Conservation (phyloP, 345 rosid genomes). For the Acer yangbiense region DNA sequence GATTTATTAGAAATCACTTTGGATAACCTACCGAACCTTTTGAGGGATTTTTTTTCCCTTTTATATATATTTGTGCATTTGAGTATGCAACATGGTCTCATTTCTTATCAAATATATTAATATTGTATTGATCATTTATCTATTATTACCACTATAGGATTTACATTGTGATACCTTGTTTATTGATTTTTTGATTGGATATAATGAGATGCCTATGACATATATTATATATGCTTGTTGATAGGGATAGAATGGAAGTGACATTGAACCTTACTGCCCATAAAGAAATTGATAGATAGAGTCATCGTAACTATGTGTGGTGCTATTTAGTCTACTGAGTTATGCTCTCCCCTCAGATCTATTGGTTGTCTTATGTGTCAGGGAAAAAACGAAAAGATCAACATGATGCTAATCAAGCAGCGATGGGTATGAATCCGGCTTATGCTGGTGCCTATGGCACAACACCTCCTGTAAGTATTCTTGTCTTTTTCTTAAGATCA, state of each 20-base stretch:
- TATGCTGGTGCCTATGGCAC: conserved; percentile 75
- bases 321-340: background rate
- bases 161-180: background rate
- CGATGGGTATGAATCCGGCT: conserved; percentile 56
- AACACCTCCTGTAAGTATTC: conserved; percentile 78
- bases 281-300: background rate
- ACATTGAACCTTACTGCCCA: background rate
- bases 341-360: background rate
- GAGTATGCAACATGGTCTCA: background rate
- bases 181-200: background rate
- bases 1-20: background rate
- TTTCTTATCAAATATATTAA: too few relatives aligned
- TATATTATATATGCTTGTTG: background rate
- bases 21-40: background rate
- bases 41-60: background rate
- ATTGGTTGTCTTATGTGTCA: conserved; percentile 27
- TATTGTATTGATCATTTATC: background rate
- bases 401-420: conserved; percentile 69
- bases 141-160: background rate
- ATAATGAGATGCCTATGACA: background rate
- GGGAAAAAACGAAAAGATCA: conserved; percentile 92
- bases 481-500: background rate
- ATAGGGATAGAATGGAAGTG: background rate
- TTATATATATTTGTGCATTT: background rate
- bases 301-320: background rate